Evolutionary conservation across 768 basidiomycete species (phyloP), one percentile per base, ranked within the genome.

Genomic region (Trametes coccinea): DNA sequence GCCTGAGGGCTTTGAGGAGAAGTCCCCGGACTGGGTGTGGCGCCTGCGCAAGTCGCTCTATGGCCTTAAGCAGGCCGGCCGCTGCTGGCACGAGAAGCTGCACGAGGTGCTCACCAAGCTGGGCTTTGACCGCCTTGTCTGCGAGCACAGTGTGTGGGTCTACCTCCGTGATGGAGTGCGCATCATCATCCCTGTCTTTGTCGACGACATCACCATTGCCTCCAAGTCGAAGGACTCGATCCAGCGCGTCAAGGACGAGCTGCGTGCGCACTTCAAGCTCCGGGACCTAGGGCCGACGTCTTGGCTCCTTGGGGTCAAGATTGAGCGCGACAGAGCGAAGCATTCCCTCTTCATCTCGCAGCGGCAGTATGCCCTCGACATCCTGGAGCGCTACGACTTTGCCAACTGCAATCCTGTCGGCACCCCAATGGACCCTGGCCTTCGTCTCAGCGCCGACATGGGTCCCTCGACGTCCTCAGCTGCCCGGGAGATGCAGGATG

Each of bases 51-150:
- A 79, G 63, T 66, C 72, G 2, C 63, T 81, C 34, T 81, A 82
- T 67, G 76, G 81, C 8, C 73, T 82, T 5, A 77, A 78, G 62
- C 79, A 80, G 59, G 72, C 74, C 10, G 73, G 73, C 2, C 67
- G 72, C 2, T 59, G 64, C 46, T 81, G 79, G 80, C 67, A 78
- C 59, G 66, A 71, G 63, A 72, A 71, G 47, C 66, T 78, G 10
- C 50, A 72, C 33, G 51, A 58, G 5, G 62, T 65, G 4, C 60
- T 74, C 8, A 40, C 48, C 3, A 40, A 62, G 5, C 59, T 75
- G 46, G 67, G 72, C 7, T 73, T 70, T 60, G 54, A 48, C 3
- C 67, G 63, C 5, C 40, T 69, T 7, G 29, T 48, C n/a, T 69
- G 34, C 34, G 2, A 37, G 34, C 34, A 66, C 53, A 70, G 72